phyloP scores from a whole-genome alignment of 208 protist species.

The Leishmania guyanensis region DNA sequence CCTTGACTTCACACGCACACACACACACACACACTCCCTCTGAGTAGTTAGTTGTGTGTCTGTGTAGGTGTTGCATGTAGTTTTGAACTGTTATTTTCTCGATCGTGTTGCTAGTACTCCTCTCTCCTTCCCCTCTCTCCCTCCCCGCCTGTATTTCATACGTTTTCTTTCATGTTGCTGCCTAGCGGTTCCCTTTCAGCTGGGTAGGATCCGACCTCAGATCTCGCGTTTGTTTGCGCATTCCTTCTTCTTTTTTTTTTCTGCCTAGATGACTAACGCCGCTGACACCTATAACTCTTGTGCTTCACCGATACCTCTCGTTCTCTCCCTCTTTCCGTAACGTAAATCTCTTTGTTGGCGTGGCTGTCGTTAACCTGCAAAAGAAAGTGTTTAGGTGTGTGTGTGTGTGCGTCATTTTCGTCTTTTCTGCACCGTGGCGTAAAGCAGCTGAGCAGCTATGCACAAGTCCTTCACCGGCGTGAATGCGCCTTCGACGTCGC shows the following conservation, averaged over 20 bases:
- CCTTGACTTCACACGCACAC: neutral
- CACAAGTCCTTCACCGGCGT: neutral
- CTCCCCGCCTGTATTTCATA: neutral
- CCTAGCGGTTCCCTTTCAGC: neutral
- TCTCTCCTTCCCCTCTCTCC: neutral
- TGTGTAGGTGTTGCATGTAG: neutral
- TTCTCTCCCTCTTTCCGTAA: too few relatives aligned
- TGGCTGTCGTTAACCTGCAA: neutral
- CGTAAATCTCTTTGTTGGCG: neutral
- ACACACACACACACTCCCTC: neutral
- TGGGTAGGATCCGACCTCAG: slow-evolving; percentile 11
- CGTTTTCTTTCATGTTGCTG: neutral
- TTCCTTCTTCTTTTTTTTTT: too few relatives aligned
- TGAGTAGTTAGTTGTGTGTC: neutral
- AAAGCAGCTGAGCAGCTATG: neutral
- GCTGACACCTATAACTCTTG: too few relatives aligned
- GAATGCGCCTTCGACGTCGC: neutral
- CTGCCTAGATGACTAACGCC: too few relatives aligned
- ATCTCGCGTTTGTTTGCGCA: neutral
- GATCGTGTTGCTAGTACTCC: neutral
- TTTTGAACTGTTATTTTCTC: neutral
- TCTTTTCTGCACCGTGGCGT: neutral
- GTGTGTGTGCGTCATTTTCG: neutral
- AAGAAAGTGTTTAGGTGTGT: neutral
- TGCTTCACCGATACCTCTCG: too few relatives aligned